phyloP scores from a whole-genome alignment of 768 basidiomycete genomes.

The Melanogaster broomeanus region DNA sequence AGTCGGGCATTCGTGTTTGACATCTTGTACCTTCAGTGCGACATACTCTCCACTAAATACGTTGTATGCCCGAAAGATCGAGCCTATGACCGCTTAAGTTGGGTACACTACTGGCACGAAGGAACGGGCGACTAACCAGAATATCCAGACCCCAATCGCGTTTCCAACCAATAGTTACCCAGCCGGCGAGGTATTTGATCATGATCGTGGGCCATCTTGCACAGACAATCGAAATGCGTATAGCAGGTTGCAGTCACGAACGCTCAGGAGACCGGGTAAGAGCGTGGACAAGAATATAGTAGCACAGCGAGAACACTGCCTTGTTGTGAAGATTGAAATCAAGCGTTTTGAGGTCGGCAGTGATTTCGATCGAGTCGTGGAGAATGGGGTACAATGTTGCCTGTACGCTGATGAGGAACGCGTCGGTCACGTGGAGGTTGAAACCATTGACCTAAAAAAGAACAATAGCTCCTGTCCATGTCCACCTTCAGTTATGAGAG shows the following conservation, averaged over 20 bases:
- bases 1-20: conserved; percentile 74
- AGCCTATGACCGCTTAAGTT: conserved; percentile 45
- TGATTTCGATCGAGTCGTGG: not conserved
- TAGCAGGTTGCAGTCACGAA: not conserved
- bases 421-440: conserved; percentile 29
- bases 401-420: conserved; percentile 11
- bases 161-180: conserved; percentile 62
- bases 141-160: conserved; percentile 69
- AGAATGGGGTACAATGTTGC: conserved; percentile 4
- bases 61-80: conserved; percentile 65
- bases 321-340: not conserved
- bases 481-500: no score
- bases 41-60: conserved; percentile 59
- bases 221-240: not conserved
- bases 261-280: not conserved
- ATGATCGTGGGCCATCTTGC: conserved; percentile 11
- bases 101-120: not conserved
- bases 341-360: no score
- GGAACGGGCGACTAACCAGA: conserved; percentile 49
- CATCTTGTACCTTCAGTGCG: conserved; percentile 72
- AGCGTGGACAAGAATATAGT: not conserved
- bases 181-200: conserved; percentile 38
- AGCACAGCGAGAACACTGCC: not conserved
- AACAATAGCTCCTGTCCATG: not conserved
- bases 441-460: not conserved